phyloP scores from a whole-genome alignment of 257 asterid genomes.

The Linaria vulgaris region DNA sequence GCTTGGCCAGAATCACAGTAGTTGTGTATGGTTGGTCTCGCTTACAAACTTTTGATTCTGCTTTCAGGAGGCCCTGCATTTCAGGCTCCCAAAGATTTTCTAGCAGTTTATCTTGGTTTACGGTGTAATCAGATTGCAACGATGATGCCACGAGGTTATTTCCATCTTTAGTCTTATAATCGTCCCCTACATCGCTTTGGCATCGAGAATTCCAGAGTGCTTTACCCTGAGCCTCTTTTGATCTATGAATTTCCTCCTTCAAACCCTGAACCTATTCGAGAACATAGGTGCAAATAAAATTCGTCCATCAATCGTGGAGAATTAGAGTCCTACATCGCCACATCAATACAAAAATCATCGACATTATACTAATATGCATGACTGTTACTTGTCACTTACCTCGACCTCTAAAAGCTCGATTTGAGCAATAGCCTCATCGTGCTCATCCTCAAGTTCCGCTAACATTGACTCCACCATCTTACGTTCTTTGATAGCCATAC shows the following conservation, averaged over 20 bases:
- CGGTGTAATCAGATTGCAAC: constrained; percentile 9
- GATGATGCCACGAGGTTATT: constrained; percentile 4
- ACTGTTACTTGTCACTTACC: constrained; percentile 36
- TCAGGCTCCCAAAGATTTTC: constrained; percentile 21
- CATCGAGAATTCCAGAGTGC: constrained; percentile 19
- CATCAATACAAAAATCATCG: background rate
- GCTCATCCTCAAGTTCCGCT: constrained; percentile 66
- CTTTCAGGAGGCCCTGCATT: constrained; percentile 14
- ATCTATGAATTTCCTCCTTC: constrained; percentile 40
- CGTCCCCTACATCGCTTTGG: background rate
- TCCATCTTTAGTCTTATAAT: background rate
- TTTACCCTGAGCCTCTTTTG: constrained; percentile 47
- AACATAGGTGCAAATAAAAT: too few species aligned
- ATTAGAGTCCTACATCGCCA: background rate
- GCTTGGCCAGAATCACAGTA: constrained; percentile 17
- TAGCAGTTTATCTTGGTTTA: constrained; percentile 3
- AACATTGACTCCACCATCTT: constrained; percentile 38
- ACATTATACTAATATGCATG: background rate
- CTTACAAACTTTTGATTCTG: constrained; percentile 1
- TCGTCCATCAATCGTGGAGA: background rate
- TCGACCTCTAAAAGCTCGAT: constrained; percentile 48
- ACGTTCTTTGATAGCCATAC: constrained; percentile 37
- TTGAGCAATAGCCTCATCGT: constrained; percentile 52
- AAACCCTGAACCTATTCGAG: constrained; percentile 45
- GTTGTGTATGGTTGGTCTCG: background rate